These are phyloP conservation scores for Cyclocybe aegerita DNA, from an alignment of 768 basidiomycete species.

Conservation along the genomic window DNA sequence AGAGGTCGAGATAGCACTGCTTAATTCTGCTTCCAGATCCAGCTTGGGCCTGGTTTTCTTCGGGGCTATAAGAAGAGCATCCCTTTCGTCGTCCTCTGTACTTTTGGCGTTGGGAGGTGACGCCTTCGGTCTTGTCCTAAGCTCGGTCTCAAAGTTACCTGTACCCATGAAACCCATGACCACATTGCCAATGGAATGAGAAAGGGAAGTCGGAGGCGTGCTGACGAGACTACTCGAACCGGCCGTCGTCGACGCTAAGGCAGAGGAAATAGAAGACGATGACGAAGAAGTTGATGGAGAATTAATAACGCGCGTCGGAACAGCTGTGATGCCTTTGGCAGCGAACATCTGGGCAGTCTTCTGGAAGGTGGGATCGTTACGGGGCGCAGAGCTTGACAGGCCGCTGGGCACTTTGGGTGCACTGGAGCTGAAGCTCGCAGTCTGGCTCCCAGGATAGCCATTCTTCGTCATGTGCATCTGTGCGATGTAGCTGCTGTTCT, in stretches of 20 bases:
- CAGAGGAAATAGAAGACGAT: conserved; percentile 50
- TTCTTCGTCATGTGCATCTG: conserved; percentile 38
- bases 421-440: conserved; percentile 36
- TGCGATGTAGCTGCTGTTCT: conserved; percentile 41
- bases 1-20: conserved; percentile 33
- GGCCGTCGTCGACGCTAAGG: conserved; percentile 32
- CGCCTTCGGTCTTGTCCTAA: conserved; percentile 18
- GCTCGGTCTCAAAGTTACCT: conserved; percentile 26
- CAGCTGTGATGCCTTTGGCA: conserved; percentile 19
- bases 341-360: conserved; percentile 18
- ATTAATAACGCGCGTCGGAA: conserved; percentile 20
- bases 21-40: conserved; percentile 28
- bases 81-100: conserved; percentile 17
- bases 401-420: conserved; percentile 40
- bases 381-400: conserved; percentile 30
- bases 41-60: conserved; percentile 34
- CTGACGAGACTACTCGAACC: conserved; percentile 46
- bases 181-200: conserved; percentile 44
- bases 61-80: conserved; percentile 27
- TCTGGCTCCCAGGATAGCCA: conserved; percentile 27
- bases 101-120: conserved; percentile 16
- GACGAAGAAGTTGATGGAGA: conserved; percentile 52
- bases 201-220: conserved; percentile 59
- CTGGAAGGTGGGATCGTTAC: conserved; percentile 15
- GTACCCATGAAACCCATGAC: conserved; percentile 40